Conservation (phyloP, 2,329 filamentous ascomycete genomes). For the Fusarium concolor region DNA sequence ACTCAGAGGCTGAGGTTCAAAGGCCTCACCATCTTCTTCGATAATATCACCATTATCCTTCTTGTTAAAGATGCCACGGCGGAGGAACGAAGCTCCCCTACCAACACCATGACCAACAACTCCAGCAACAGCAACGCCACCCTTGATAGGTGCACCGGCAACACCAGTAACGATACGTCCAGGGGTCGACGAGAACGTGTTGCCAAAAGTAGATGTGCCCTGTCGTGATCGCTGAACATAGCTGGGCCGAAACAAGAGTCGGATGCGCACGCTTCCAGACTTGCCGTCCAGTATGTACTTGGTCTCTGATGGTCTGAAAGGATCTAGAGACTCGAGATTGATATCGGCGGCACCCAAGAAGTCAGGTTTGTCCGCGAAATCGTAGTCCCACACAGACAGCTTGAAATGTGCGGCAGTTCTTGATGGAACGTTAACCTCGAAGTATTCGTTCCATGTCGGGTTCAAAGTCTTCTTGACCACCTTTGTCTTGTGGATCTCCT, state of each 20-base stretch:
- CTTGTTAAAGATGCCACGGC: slow-evolving; percentile 81
- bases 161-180: slow-evolving; percentile 87
- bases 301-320: slow-evolving; percentile 83
- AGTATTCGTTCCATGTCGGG: slow-evolving; percentile 96
- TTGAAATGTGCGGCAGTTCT: slow-evolving; percentile 86
- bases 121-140: slow-evolving; percentile 80
- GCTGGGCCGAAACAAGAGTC: slow-evolving; percentile 90
- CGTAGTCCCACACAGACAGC: slow-evolving; percentile 91
- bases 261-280: slow-evolving; percentile 83
- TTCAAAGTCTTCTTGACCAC: slow-evolving; percentile 96
- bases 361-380: slow-evolving; percentile 95
- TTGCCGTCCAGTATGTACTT: slow-evolving; percentile 85
- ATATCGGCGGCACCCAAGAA: slow-evolving; percentile 83
- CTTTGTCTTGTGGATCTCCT: slow-evolving; percentile 95
- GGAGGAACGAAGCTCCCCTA: slow-evolving; percentile 91
- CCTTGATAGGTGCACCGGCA: slow-evolving; percentile 92
- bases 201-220: slow-evolving; percentile 92
- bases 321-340: slow-evolving; percentile 82
- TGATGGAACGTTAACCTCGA: slow-evolving; percentile 85
- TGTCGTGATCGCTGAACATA: slow-evolving; percentile 89
- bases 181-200: slow-evolving; percentile 85
- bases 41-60: slow-evolving; percentile 73
- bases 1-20: slow-evolving; percentile 54
- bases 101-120: slow-evolving; percentile 82
- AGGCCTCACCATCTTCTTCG: slow-evolving; percentile 57